Percentiles rank a stretch among this genome's conserved stretches.
Conservation (phyloP, 2,329 filamentous ascomycete genomes). For the Cladophialophora exuberans region DNA sequence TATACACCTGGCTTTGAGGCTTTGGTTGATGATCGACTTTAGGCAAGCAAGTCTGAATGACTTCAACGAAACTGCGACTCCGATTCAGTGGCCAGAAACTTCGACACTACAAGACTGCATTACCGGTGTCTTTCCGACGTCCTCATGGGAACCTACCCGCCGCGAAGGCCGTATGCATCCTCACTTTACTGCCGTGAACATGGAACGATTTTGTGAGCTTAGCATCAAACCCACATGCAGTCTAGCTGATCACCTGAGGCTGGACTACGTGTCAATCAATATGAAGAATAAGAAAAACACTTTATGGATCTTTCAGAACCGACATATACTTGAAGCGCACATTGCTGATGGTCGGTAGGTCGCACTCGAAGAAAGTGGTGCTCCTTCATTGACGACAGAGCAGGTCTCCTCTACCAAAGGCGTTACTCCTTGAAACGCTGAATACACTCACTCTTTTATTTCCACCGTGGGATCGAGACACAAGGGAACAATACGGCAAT, state of each 20-base stretch:
- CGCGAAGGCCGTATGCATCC: constrained; percentile 10
- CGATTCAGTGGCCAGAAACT: constrained; percentile 6
- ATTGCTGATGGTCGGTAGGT: too few relatives aligned
- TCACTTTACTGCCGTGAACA: constrained; percentile 10
- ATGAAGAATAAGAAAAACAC: not conserved
- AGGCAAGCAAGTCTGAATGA: too few relatives aligned
- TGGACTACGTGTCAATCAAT: constrained; percentile 5
- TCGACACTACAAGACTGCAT: constrained; percentile 1
- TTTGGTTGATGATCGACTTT: not conserved
- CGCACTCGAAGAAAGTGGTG: not conserved
- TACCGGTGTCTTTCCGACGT: constrained; percentile 2
- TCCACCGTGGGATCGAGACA: constrained; percentile 8
- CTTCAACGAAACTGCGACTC: not conserved
- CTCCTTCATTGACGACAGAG: not conserved
- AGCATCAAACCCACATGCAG: constrained; percentile 14
- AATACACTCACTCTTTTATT: constrained; percentile 12
- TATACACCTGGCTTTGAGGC: not conserved
- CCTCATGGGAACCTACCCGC: not conserved
- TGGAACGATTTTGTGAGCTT: constrained; percentile 10
- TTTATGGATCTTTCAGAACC: constrained; percentile 12
- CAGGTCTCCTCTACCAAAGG: constrained; percentile 11
- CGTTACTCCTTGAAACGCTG: constrained; percentile 11
- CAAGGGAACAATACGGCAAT: constrained; percentile 5
- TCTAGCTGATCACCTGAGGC: constrained; percentile 12
- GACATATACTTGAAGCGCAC: not conserved